Percentiles rank a stretch among this genome's conserved stretches.
phyloP scores from a whole-genome alignment of 805 yeast genomes.

The Ogataea populi-albae region DNA sequence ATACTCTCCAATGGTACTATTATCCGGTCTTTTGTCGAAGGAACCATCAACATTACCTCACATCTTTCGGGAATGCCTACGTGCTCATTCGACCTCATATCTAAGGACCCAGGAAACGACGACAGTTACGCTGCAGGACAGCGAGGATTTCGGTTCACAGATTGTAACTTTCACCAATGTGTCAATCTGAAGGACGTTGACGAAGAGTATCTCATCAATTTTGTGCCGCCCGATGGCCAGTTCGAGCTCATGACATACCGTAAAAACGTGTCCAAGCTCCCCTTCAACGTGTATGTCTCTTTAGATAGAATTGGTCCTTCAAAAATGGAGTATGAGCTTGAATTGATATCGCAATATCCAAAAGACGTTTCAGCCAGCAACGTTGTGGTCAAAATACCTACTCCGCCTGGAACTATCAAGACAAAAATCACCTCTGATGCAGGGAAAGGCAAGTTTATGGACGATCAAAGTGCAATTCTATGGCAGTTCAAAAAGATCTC shows the following conservation, averaged over 20 bases:
- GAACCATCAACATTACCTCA: slow-evolving; percentile 66
- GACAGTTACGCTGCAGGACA: slow-evolving; percentile 8
- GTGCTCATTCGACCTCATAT: slow-evolving; percentile 73
- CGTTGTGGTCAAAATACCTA: slow-evolving; percentile 63
- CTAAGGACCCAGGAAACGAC: slow-evolving; percentile 35
- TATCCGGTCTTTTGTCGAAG: slow-evolving; percentile 71
- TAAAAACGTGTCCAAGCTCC: slow-evolving; percentile 58
- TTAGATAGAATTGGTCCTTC: slow-evolving; percentile 43
- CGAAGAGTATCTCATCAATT: slow-evolving; percentile 58
- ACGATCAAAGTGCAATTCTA: slow-evolving; percentile 59
- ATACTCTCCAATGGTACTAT: slow-evolving; percentile 64
- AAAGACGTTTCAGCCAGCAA: slow-evolving; percentile 58
- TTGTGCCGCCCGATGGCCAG: slow-evolving; percentile 85
- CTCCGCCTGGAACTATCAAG: slow-evolving; percentile 59
- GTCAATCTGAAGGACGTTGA: slow-evolving; percentile 73
- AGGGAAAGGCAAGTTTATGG: slow-evolving; percentile 68
- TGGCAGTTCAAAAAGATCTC: slow-evolving; percentile 72
- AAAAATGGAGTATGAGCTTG: slow-evolving; percentile 54
- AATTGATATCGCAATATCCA: slow-evolving; percentile 60
- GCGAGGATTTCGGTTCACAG: slow-evolving; percentile 44
- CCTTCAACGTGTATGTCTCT: slow-evolving; percentile 63
- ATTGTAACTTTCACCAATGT: slow-evolving; percentile 84
- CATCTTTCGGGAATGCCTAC: slow-evolving; percentile 79
- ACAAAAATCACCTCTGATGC: slow-evolving; percentile 41
- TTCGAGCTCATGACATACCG: slow-evolving; percentile 80